Evolutionary conservation across 169 alveolate species (phyloP).

Genomic region (Cyclospora cayetanensis): DNA sequence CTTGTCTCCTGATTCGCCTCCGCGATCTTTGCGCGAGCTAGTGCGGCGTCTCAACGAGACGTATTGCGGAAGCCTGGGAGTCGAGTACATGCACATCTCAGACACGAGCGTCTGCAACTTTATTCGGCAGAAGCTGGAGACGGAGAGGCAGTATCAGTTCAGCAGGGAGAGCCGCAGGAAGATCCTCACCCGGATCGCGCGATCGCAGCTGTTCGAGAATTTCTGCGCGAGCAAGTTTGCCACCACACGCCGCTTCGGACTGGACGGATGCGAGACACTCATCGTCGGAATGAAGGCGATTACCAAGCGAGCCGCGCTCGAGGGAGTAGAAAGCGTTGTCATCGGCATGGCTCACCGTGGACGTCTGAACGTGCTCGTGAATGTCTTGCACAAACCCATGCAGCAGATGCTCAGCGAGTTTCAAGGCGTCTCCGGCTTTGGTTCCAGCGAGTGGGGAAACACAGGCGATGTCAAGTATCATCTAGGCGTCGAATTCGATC

Average conservation of each 20-base stretch:
- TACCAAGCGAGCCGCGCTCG: constrained; percentile 71
- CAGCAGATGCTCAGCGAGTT: constrained; percentile 91
- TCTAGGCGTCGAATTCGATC: constrained; percentile 87
- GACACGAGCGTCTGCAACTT: constrained; percentile 66
- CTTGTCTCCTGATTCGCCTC: constrained; percentile 67
- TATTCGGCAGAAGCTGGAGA: constrained; percentile 69
- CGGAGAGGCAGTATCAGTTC: constrained; percentile 36
- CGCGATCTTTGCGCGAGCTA: constrained; percentile 58
- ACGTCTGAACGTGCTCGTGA: constrained; percentile 91
- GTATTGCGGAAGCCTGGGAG: constrained; percentile 71
- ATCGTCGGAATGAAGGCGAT: constrained; percentile 86
- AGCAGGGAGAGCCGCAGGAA: constrained; percentile 29
- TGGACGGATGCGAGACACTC: constrained; percentile 93
- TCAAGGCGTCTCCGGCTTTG: constrained; percentile 81
- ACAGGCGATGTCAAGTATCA: constrained; percentile 97
- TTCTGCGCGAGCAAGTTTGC: constrained; percentile 86
- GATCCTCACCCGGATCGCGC: constrained; percentile 75
- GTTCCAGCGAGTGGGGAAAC: constrained; percentile 78
- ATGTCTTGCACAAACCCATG: constrained; percentile 91
- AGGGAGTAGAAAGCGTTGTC: constrained; percentile 87
- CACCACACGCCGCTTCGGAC: constrained; percentile 94
- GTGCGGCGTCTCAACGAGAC: constrained; percentile 65
- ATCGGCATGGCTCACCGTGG: constrained; percentile 98
- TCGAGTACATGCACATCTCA: constrained; percentile 73
- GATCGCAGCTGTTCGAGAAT: constrained; percentile 82